Evolutionary conservation across 805 yeast genomes (phyloP).

Genomic region (Kodamaea kaohsiungensis): DNA sequence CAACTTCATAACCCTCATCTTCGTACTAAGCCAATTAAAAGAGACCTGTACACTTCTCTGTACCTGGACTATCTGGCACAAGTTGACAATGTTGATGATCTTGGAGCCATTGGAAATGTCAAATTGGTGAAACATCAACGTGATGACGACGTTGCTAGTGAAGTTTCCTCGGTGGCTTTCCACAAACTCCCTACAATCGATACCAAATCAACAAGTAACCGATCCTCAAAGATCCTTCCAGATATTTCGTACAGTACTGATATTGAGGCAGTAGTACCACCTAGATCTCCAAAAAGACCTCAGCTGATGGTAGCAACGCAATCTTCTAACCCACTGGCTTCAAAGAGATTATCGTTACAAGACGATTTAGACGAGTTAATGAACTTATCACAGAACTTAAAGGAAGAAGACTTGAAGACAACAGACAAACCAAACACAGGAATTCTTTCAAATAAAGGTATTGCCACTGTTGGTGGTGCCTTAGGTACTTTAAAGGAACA

Average conservation of each 20-base stretch:
- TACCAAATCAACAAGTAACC: conserved; percentile 5
- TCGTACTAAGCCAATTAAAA: neutral
- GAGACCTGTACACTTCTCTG: conserved; percentile 17
- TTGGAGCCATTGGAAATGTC: conserved; percentile 12
- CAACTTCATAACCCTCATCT: neutral
- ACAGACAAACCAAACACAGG: conserved; percentile 1
- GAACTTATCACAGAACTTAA: conserved; percentile 28
- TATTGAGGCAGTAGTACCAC: conserved; percentile 39
- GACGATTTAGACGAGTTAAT: conserved; percentile 42
- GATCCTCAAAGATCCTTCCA: conserved; percentile 21
- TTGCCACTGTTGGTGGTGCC: neutral
- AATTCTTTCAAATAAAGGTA: neutral
- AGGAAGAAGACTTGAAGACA: neutral
- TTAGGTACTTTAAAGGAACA: neutral
- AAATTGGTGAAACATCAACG: conserved; percentile 6
- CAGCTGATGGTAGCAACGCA: conserved; percentile 23
- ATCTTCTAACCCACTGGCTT: neutral
- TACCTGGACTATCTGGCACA: conserved; percentile 22
- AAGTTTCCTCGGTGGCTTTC: conserved; percentile 16
- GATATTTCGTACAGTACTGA: conserved; percentile 33
- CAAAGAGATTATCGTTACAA: conserved; percentile 5
- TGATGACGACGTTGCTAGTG: conserved; percentile 12
- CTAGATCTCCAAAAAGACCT: conserved; percentile 41
- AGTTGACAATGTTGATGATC: conserved; percentile 23
- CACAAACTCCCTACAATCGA: conserved; percentile 24